These are phyloP conservation scores for Sporothrix luriei DNA, from an alignment of 2,329 filamentous ascomycete genomes.

Conservation along the genomic window DNA sequence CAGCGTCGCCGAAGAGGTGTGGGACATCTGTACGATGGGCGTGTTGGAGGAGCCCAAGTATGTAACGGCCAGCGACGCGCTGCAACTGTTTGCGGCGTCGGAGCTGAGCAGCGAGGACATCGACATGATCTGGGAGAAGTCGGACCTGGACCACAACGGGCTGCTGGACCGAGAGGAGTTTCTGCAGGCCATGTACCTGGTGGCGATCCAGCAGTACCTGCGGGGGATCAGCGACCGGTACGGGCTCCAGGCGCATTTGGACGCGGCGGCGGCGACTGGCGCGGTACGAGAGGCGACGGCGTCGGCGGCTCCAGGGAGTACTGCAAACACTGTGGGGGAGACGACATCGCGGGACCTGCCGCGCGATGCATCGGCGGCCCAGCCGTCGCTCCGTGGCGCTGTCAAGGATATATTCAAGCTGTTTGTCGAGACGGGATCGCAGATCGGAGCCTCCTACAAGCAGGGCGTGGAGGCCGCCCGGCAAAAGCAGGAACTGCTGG, in stretches of 20 bases:
- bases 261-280: background rate
- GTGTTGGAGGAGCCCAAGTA: slow-evolving; percentile 16
- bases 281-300: background rate
- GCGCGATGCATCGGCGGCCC: background rate
- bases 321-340: too few relatives aligned
- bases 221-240: slow-evolving; percentile 24
- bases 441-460: background rate
- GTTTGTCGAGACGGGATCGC: slow-evolving; percentile 20
- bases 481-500: background rate
- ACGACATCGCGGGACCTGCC: background rate
- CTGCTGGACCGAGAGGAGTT: slow-evolving; percentile 37
- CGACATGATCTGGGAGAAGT: slow-evolving; percentile 38
- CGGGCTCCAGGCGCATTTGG: background rate
- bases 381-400: slow-evolving; percentile 17
- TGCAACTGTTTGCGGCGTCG: slow-evolving; percentile 35
- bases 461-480: background rate
- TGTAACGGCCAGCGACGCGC: slow-evolving; percentile 37
- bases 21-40: background rate
- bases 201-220: slow-evolving; percentile 31
- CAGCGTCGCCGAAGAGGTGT: background rate
- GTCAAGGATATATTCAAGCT: slow-evolving; percentile 27
- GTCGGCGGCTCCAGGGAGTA: background rate
- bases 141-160: slow-evolving; percentile 37
- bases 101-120: slow-evolving; percentile 34
- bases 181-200: slow-evolving; percentile 37